These are phyloP conservation scores for Termitomyces sp. DNA, from an alignment of 768 basidiomycete genomes.

Conservation along the genomic window DNA sequence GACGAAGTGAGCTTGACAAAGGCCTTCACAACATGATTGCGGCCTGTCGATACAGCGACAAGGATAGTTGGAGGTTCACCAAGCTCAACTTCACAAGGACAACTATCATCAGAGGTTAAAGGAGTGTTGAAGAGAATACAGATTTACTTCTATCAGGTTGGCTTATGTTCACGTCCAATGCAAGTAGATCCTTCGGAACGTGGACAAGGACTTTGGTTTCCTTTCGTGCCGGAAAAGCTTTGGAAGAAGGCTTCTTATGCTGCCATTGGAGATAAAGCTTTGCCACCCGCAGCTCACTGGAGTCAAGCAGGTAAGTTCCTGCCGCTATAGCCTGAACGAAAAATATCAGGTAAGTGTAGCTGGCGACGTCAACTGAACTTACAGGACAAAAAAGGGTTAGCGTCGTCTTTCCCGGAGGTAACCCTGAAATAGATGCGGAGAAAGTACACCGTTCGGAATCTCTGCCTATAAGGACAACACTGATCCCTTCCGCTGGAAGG, in stretches of 20 bases:
- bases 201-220: constrained; percentile 41
- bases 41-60: constrained; percentile 58
- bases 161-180: constrained; percentile 57
- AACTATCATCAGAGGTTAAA: neutral
- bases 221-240: constrained; percentile 20
- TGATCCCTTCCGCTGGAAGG: constrained; percentile 57
- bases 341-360: neutral
- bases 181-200: constrained; percentile 57
- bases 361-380: constrained; percentile 18
- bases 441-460: constrained; percentile 63
- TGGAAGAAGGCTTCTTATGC: constrained; percentile 33
- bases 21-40: constrained; percentile 56
- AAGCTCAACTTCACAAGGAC: constrained; percentile 52
- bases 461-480: constrained; percentile 53
- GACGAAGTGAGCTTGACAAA: constrained; percentile 50
- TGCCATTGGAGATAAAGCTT: constrained; percentile 65
- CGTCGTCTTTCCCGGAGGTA: constrained; percentile 55
- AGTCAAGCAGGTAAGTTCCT: constrained; percentile 66
- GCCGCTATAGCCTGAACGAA: constrained; percentile 54
- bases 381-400: constrained; percentile 71
- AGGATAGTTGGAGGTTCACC: constrained; percentile 50
- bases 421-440: constrained; percentile 27
- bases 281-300: constrained; percentile 60
- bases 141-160: constrained; percentile 46
- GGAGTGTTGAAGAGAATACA: neutral